A percentile compares a stretch with the other conserved stretches of the same genome.
phyloP scores from a whole-genome alignment of 2,329 filamentous ascomycete genomes.

The Neofusicoccum kwambonambiense region DNA sequence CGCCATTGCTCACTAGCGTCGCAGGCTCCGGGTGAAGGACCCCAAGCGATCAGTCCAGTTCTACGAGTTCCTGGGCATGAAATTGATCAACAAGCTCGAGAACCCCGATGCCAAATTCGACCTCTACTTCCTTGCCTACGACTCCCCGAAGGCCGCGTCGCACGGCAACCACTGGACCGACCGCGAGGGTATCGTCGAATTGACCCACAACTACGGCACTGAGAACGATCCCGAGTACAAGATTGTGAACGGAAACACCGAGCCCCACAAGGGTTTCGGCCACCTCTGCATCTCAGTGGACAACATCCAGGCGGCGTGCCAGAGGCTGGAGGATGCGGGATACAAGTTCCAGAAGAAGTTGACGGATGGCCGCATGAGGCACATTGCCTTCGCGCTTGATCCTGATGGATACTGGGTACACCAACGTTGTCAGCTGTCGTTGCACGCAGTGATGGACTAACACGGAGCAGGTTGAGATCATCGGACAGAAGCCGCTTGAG shows the following conservation, averaged over 20 bases:
- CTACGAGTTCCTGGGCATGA: slow-evolving; percentile 91
- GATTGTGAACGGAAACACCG: slow-evolving; percentile 85
- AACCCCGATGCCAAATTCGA: slow-evolving; percentile 90
- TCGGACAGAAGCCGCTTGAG: slow-evolving; percentile 69
- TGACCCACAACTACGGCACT: slow-evolving; percentile 83
- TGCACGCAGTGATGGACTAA: not conserved
- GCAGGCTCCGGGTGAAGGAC: slow-evolving; percentile 90
- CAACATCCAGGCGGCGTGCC: slow-evolving; percentile 80
- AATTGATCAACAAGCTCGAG: slow-evolving; percentile 73
- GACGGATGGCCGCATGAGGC: slow-evolving; percentile 63
- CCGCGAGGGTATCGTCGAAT: slow-evolving; percentile 85
- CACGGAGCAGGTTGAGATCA: slow-evolving; percentile 59
- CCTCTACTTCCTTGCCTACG: slow-evolving; percentile 92
- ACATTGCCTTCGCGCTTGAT: slow-evolving; percentile 88
- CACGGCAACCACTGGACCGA: slow-evolving; percentile 73
- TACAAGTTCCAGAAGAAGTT: slow-evolving; percentile 96
- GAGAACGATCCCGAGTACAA: slow-evolving; percentile 80
- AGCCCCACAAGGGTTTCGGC: slow-evolving; percentile 78
- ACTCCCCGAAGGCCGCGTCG: slow-evolving; percentile 72
- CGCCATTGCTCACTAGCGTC: slow-evolving; percentile 3
- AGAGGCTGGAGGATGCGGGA: slow-evolving; percentile 83
- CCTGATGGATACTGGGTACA: slow-evolving; percentile 66
- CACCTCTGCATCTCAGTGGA: slow-evolving; percentile 74
- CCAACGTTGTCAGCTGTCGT: no score
- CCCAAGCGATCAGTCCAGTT: slow-evolving; percentile 82